These are phyloP conservation scores for Paspalum vaginatum DNA, from an alignment of 176 grass and related monocot species.

Conservation along the genomic window DNA sequence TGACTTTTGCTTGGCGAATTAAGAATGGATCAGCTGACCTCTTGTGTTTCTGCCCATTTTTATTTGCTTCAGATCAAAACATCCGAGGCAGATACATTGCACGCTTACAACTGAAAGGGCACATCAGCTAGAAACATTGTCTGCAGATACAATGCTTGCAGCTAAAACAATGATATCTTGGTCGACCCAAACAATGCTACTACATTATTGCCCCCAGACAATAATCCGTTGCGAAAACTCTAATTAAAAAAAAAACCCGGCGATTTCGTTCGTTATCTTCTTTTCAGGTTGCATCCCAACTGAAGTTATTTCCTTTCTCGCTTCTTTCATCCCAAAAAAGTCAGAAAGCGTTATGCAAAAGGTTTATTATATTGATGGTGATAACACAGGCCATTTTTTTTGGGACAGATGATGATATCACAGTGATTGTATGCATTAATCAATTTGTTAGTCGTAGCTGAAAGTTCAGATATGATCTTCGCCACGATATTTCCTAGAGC, in stretches of 20 bases:
- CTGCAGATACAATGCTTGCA: constrained; percentile 36
- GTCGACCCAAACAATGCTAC: constrained; percentile 28
- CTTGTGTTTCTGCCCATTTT: neutral
- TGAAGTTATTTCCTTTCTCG: neutral
- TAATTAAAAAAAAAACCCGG: neutral
- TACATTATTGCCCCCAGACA: constrained; percentile 8
- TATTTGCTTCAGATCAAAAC: neutral
- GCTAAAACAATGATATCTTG: constrained; percentile 46
- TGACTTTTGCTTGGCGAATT: neutral
- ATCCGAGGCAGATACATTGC: constrained; percentile 23
- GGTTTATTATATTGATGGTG: neutral
- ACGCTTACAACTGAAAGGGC: constrained; percentile 27
- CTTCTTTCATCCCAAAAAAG: constrained; percentile 1
- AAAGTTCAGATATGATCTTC: constrained; percentile 30
- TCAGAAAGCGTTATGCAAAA: constrained; percentile 7
- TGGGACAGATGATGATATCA: neutral
- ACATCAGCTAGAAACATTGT: neutral
- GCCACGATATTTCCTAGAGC: constrained; percentile 9
- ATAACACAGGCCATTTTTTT: neutral
- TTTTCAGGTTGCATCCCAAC: neutral
- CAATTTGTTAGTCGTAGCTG: neutral
- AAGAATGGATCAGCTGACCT: constrained; percentile 16
- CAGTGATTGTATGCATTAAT: neutral
- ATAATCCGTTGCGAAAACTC: constrained; percentile 11
- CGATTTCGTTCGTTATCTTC: neutral